phyloP scores from a whole-genome alignment of 345 rosid genomes.

The Corymbia maculata region DNA sequence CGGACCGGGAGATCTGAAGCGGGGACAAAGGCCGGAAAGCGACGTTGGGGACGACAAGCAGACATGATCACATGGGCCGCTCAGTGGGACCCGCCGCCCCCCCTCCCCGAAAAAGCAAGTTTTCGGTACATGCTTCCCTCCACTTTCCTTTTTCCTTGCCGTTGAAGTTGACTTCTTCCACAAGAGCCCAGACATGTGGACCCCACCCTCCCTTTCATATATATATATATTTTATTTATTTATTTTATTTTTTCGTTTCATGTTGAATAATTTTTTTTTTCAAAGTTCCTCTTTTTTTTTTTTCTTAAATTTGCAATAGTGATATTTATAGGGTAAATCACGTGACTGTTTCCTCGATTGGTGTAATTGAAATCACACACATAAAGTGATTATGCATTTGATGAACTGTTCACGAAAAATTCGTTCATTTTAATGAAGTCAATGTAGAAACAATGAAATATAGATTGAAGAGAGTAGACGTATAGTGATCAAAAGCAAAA shows the following conservation, averaged over 20 bases:
- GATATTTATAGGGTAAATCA: accelerated
- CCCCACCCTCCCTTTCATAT: neutral
- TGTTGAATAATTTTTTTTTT: neutral
- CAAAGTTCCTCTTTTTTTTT: neutral
- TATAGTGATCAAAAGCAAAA: neutral
- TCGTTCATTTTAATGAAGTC: neutral
- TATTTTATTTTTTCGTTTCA: neutral
- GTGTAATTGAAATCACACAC: neutral
- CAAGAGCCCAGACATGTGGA: neutral
- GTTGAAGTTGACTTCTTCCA: neutral
- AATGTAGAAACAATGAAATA: neutral
- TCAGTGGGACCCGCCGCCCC: neutral
- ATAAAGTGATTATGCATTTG: neutral
- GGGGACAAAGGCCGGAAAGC: neutral
- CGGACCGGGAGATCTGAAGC: neutral
- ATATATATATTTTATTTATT: no score
- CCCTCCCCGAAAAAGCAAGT: neutral
- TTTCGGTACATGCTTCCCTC: neutral
- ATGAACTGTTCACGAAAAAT: neutral
- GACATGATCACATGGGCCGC: neutral
- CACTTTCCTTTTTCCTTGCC: neutral
- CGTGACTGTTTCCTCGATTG: neutral
- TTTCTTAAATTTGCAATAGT: neutral
- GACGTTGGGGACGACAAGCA: neutral
- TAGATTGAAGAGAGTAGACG: neutral